Base-by-base conservation (phyloP, 108 stramenopile genomes). In the Nitzschia sp. region DNA sequence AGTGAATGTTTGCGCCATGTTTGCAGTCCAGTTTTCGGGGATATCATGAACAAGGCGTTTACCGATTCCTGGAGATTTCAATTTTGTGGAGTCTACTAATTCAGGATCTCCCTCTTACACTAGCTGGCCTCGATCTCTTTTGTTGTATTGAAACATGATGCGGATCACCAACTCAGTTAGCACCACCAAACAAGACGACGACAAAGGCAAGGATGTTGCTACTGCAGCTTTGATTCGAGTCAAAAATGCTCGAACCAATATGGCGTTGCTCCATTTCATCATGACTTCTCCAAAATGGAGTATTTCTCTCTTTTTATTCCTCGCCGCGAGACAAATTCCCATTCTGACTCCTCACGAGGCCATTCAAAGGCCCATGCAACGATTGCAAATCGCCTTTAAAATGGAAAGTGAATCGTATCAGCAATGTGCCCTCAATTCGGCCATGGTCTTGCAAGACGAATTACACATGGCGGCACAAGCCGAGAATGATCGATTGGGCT, bases 221-320 rank as follows among this genome's bases (percentile, higher is more conserved):
- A 53, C 51, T 6, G 5, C 13, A 53, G 51, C 19, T 5, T n/a
- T n/a, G 6, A n/a, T 53, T 15, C 21, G 45, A 19, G 28, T 62
- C 27, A 34, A 54, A 26, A 33, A 42, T 0, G 34, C 71, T 25
- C 67, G 75, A 26, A 55, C 67, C 19, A 63, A 76, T 29, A 54
- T 70, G 67, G 64, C 76, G 0, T 46, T 77, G n/a, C 42, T 77
- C 0, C 76, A 77, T 31, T 77, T 77, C 46, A 32, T 62, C 28
- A 31, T 65, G 34, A 54, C 63, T 1, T 26, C 51, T 2, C 76
- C 76, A 8, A 55, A 57, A 27, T 77, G 59, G 54, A 78, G 70
- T 47, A 25, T 71, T 4, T 66, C 70, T 24, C 55, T 78, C 1
- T 58, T 78, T 19, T 32, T 78, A 6, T 78, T 60, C 45, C 29